Evolutionary conservation across 495 filamentous ascomycete species (phyloP).

Genomic region (Daldinia vernicosa): DNA sequence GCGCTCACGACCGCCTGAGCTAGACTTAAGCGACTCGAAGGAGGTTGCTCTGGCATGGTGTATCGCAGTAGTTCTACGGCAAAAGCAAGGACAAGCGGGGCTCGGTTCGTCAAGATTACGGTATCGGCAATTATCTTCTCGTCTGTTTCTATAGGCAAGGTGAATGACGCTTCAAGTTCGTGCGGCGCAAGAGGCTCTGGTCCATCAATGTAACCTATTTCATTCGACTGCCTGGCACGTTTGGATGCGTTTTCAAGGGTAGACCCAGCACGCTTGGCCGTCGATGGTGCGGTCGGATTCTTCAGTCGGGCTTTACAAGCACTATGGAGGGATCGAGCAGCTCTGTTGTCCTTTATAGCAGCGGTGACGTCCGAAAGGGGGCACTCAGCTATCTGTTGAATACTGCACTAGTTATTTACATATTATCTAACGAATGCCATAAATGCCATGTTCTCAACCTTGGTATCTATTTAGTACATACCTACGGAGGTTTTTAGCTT

Average conservation of each 20-base stretch:
- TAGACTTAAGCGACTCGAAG: conserved; percentile 80
- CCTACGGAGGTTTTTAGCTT: conserved; percentile 69
- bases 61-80: conserved; percentile 74
- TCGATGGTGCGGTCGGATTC: conserved; percentile 42
- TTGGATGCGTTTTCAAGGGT: conserved; percentile 50
- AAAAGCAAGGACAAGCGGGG: conserved; percentile 83
- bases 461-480: conserved; percentile 46
- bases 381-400: conserved; percentile 69
- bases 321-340: conserved; percentile 71
- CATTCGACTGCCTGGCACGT: conserved; percentile 50
- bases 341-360: conserved; percentile 74
- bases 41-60: conserved; percentile 84
- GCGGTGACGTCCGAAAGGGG: conserved; percentile 62
- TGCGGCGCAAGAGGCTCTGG: conserved; percentile 62
- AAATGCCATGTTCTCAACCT: not conserved
- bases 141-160: conserved; percentile 64
- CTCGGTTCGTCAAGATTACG: conserved; percentile 77
- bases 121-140: conserved; percentile 68
- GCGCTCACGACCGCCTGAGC: conserved; percentile 81
- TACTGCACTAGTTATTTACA: conserved; percentile 51
- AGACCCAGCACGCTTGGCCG: conserved; percentile 51
- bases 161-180: conserved; percentile 70
- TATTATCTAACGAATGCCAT: not conserved
- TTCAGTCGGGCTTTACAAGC: conserved; percentile 71
- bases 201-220: conserved; percentile 45